Base-by-base conservation (phyloP, 768 basidiomycete species). In the Sporobolomyces roseus region DNA sequence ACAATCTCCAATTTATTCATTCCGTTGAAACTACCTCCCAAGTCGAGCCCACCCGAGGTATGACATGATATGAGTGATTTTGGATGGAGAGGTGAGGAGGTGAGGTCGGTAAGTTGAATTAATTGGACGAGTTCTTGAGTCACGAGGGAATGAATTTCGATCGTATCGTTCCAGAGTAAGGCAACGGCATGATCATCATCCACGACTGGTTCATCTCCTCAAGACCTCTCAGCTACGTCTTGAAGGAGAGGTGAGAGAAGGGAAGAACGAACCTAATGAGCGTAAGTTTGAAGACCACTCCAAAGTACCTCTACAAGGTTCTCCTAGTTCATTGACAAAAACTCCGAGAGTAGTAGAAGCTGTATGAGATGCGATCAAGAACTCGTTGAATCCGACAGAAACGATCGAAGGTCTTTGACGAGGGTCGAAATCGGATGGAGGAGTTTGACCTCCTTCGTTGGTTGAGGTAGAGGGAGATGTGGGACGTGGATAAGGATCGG, bases 271-370 rank as follows among this genome's bases (percentile, higher is more conserved):
- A n/a, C n/a, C n/a, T n/a, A n/a, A n/a, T n/a, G n/a, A 91, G 80
- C 25, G 86, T 0, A 92, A 90, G 80, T 93, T 86, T 56, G 81
- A 84, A 4, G 85, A 83, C 90, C 91, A 96, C 76, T 91, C 85
- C 50, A 96, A 80, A 2, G 93, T 93, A 3, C 92, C 92, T 52
- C 93, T 83, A 12, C 91, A 87, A 7, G 93, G 91, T 78, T 94
- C 92, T 0, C 91, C 93, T 3, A 85, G 84, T 0, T 86, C 84
- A 19, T 84, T 90, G 71, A 97, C 82, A 74, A 97, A 98, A 14
- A 98, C 80, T 0, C 93, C 93, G 46, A 97, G 81, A 0, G 90
- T 89, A 60, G 84, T 85, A 5, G 82, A 79, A 19, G 90, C 93
- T 1, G 87, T 92, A 84, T 88, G 93, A 3, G 89, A 89, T 21